Conservation (phyloP, 2,329 filamentous ascomycete genomes). For the Fusarium goolgardi region DNA sequence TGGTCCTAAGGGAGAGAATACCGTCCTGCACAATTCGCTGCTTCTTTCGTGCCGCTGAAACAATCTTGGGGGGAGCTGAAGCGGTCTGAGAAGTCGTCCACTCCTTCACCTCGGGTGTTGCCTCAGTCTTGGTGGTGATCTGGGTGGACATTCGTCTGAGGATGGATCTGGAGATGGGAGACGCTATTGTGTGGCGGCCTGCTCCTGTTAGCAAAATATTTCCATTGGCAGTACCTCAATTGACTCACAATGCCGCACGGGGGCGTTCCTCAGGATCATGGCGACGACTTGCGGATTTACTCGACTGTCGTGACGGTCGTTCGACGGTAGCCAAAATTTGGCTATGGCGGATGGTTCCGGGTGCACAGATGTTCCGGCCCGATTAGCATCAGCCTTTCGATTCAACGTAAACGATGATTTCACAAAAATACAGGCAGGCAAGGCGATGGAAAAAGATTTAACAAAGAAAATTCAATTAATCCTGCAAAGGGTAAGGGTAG, state of each 20-base stretch:
- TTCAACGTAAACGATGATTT: not conserved
- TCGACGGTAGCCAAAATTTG: constrained; percentile 49
- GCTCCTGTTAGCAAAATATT: constrained; percentile 16
- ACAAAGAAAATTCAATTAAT: constrained; percentile 41
- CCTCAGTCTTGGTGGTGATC: constrained; percentile 33
- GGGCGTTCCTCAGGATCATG: constrained; percentile 68
- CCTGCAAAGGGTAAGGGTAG: constrained; percentile 44
- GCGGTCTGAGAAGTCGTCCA: constrained; percentile 43
- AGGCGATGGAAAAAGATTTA: constrained; percentile 17
- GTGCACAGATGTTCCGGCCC: constrained; percentile 44
- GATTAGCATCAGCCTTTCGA: constrained; percentile 10
- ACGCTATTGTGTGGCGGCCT: constrained; percentile 67
- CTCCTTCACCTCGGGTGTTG: constrained; percentile 24
- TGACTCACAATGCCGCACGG: constrained; percentile 65
- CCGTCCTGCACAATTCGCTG: constrained; percentile 50
- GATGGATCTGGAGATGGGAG: constrained; percentile 54
- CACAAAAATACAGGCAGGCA: not conserved
- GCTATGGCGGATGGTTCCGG: constrained; percentile 32
- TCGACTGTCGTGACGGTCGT: constrained; percentile 35
- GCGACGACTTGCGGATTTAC: constrained; percentile 47
- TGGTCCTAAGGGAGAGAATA: constrained; percentile 51
- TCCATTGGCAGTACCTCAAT: constrained; percentile 16
- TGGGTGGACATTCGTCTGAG: constrained; percentile 51
- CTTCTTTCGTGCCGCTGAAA: constrained; percentile 49
- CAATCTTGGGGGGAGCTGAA: constrained; percentile 40